These are phyloP conservation scores for Coemansia nantahalensis DNA, from an alignment of 192 early-diverging fungal species.

Conservation along the genomic window DNA sequence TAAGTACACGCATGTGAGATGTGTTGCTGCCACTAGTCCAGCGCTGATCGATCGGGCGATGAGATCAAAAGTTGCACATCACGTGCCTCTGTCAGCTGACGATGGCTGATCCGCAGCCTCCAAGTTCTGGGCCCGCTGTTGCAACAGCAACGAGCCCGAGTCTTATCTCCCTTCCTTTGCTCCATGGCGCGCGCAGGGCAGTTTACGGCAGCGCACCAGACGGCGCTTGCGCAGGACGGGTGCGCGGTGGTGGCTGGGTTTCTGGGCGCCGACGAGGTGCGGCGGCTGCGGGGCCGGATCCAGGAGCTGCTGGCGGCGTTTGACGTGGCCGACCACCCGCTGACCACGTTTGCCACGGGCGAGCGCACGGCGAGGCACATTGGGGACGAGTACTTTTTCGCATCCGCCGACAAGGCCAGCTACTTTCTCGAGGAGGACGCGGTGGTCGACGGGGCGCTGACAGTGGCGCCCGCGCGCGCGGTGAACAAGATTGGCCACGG, in stretches of 20 bases:
- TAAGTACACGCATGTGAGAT: too few species aligned
- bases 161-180: too few species aligned
- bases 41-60: too few species aligned
- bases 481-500: slow-evolving; percentile 94
- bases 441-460: slow-evolving; percentile 60
- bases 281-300: slow-evolving; percentile 15
- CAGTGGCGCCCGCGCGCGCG: slow-evolving; percentile 59
- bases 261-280: slow-evolving; percentile 11
- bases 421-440: slow-evolving; percentile 91
- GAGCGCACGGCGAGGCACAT: slow-evolving; percentile 53
- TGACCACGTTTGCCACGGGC: slow-evolving; percentile 76
- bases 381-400: slow-evolving; percentile 88
- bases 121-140: too few species aligned
- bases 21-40: too few species aligned
- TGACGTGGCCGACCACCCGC: slow-evolving; percentile 67
- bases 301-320: slow-evolving; percentile 59
- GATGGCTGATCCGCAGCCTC: too few species aligned
- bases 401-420: slow-evolving; percentile 75
- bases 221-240: slow-evolving; percentile 22
- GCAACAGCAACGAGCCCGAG: too few species aligned
- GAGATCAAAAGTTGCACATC: too few species aligned
- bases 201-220: slow-evolving; percentile 5
- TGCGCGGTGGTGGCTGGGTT: slow-evolving; percentile 27
- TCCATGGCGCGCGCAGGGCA: too few species aligned
- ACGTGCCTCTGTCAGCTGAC: too few species aligned